Evolutionary conservation across 139 green algal species (phyloP), one percentile per base, ranked within the genome.

Genomic region (Pedinophyceae sp.): DNA sequence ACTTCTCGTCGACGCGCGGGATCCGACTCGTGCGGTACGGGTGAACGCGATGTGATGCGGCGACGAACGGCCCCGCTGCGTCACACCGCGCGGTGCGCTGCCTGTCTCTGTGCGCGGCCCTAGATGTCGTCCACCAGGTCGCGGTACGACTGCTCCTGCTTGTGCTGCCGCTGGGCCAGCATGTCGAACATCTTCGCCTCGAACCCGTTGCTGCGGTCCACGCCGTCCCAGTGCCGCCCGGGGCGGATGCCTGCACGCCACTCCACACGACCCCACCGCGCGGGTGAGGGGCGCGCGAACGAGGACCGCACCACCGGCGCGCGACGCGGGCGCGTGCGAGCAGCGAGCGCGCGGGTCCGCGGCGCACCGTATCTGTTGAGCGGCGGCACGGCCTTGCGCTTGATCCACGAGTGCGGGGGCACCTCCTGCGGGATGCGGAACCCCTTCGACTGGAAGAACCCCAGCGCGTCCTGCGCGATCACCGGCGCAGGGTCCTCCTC

Each of bases 221-320:
- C 88, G 0, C 90, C 90, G 54, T 98, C 90, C 90, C 90, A 98
- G 73, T 97, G 89, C 1, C 89, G 74, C 3, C 90, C 90, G 0
- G 90, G 90, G 4, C 62, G 57, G 52, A 97, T 96, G 56, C 67
- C 69, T n/a, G n/a, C n/a, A n/a, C n/a, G n/a, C n/a, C n/a, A n/a
- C n/a, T n/a, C n/a, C n/a, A n/a, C n/a, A n/a, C 39, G 16, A 47
- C 39, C 17, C 39, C 16, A 16, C 39, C 16, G 16, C 39, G 39
- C 16, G 17, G 39, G 39, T 20, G 39, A 47, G 39, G 39, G 39
- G 16, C 16, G 39, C 16, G 39, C 16, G 16, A 17, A 16, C 39
- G 39, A 20, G 16, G 17, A 17, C 39, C 39, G 17, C 16, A 47
- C 16, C 39, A 47, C 17, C 39, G 17, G 39, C 16, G 39, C 16